These are phyloP conservation scores for Suillus variegatus DNA, from an alignment of 768 basidiomycete genomes.

Conservation along the genomic window DNA sequence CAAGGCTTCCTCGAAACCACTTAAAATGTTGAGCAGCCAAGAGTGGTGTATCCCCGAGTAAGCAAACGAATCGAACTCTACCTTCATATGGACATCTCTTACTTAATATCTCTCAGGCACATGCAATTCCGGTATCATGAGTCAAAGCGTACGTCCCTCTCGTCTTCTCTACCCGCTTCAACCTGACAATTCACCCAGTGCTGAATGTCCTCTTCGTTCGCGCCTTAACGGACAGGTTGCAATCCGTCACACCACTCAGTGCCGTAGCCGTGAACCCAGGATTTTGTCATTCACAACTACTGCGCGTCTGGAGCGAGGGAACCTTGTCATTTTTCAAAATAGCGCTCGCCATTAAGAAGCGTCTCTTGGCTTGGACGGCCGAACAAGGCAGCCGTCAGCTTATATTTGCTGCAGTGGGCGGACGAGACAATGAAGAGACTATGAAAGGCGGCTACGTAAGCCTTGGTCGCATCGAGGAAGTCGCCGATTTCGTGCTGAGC, in stretches of 20 bases:
- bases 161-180: neutral
- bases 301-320: conserved; percentile 4
- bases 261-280: conserved; percentile 27
- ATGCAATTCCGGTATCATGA: conserved; percentile 24
- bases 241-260: conserved; percentile 6
- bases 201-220: conserved; percentile 33
- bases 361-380: conserved; percentile 17
- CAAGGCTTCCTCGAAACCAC: conserved; percentile 19
- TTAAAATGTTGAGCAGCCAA: conserved; percentile 25
- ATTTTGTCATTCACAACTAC: conserved; percentile 29
- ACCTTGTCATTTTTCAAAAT: neutral
- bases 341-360: conserved; percentile 7
- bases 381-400: conserved; percentile 18
- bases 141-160: conserved; percentile 26
- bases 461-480: too few relatives aligned
- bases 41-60: conserved; percentile 22
- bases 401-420: too few relatives aligned
- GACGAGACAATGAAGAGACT: too few relatives aligned
- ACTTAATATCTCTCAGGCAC: conserved; percentile 8
- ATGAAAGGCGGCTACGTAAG: too few relatives aligned
- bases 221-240: conserved; percentile 25
- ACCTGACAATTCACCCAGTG: conserved; percentile 17
- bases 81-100: too few relatives aligned
- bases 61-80: neutral
- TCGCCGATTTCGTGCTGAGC: too few relatives aligned